Evolutionary conservation across 768 basidiomycete genomes (phyloP), one percentile per base, ranked within the genome.

Genomic region (Tylopilus subfusipes): DNA sequence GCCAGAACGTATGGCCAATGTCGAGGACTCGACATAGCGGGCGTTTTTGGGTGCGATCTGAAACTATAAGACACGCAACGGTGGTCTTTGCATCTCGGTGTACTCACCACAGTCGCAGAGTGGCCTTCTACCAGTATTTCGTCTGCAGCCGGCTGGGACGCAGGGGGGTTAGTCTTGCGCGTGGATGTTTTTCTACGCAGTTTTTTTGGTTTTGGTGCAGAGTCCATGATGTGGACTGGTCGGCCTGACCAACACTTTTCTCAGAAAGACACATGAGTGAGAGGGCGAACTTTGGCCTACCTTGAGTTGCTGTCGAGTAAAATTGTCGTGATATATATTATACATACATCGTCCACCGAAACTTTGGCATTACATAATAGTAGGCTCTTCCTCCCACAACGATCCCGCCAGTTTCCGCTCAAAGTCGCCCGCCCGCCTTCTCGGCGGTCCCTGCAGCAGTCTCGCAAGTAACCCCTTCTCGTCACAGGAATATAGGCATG

Each of bases 1-100:
- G 8, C 88, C 90, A n/a, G 85, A 83, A 42, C 78, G 78, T 46
- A 91, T 76, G 10, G 82, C 78, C n/a, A 88, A 61, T 9, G 77
- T 72, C 10, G 84, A 73, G 9, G 79, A 67, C 67, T 93, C 90
- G 44, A 73, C 72, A 66, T 93, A 93, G 38, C 90, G 84, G 62
- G 62, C 65, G 44, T 82, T 83, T 61, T 78, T 83, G 16, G 78
- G 72, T 25, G 73, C 67, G 43, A 70, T 67, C 83, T 68, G 43
- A 30, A 45, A 55, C 19, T 81, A 29, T 61, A 4, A 61, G 52
- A 56, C 9, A 42, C 34, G 19, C 21, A 14, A 48, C 12, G n/a
- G 21, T 6, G 22, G 24, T n/a, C 13, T 8, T 14, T 8, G 19
- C 29, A 21, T 10, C 13, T n/a, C 5, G 7, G 22, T 30, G 33